Evolutionary conservation across 441 rosid genomes (phyloP).

Genomic region (Sinapis alba): DNA sequence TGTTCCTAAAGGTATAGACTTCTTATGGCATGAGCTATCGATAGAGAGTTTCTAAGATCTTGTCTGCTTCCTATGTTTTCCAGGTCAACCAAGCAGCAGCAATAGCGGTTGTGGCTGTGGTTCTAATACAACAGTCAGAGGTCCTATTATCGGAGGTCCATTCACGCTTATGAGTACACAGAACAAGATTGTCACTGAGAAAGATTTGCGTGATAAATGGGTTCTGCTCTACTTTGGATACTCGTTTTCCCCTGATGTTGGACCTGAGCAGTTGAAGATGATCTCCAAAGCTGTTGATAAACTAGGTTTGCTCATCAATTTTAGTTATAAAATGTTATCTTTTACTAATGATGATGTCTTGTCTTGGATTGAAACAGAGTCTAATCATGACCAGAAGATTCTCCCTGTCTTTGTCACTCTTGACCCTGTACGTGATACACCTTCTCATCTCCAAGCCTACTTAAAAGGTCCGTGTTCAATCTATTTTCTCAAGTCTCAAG

Average conservation of each 20-base stretch:
- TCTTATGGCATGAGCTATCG: too few relatives aligned
- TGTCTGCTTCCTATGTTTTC: background rate
- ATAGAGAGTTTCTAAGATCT: background rate
- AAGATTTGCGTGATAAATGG: slow-evolving; percentile 72
- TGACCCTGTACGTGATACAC: slow-evolving; percentile 87
- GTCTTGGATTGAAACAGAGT: slow-evolving; percentile 51
- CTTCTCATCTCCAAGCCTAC: slow-evolving; percentile 72
- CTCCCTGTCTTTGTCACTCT: slow-evolving; percentile 79
- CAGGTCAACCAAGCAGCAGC: slow-evolving; percentile 27
- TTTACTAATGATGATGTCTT: slow-evolving; percentile 12
- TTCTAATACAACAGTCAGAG: slow-evolving; percentile 40
- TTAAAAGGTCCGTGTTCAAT: slow-evolving; percentile 59
- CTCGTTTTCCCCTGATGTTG: slow-evolving; percentile 87
- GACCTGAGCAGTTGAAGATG: slow-evolving; percentile 69
- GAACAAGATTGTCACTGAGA: slow-evolving; percentile 54
- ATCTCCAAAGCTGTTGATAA: slow-evolving; percentile 55
- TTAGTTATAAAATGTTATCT: background rate
- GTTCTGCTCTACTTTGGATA: slow-evolving; percentile 82
- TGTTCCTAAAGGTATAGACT: slow-evolving; percentile 63
- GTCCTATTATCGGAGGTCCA: slow-evolving; percentile 83
- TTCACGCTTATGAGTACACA: slow-evolving; percentile 63
- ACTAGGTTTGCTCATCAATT: slow-evolving; percentile 53
- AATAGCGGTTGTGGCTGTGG: slow-evolving; percentile 17
- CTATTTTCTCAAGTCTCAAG: background rate
- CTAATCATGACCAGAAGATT: slow-evolving; percentile 52